Evolutionary conservation across 805 yeast genomes (phyloP).

Genomic region (Candida golubevii): DNA sequence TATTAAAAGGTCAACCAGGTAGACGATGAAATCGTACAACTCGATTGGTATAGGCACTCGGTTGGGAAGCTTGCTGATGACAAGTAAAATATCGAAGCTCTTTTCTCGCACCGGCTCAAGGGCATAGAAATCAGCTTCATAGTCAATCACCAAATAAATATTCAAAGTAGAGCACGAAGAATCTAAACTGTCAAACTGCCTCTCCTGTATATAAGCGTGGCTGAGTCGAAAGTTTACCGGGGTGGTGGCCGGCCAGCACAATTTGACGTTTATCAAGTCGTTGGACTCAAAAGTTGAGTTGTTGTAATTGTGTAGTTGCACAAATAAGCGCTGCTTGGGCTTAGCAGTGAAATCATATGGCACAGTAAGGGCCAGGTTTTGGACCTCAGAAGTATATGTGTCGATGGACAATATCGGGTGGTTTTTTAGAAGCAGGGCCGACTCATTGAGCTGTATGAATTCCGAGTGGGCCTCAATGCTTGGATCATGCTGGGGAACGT

Average conservation of each 20-base stretch:
- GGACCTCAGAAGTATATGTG: conserved; percentile 1
- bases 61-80: conserved; percentile 14
- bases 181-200: background rate
- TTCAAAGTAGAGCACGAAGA: conserved; percentile 7
- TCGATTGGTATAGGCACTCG: conserved; percentile 18
- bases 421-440: conserved; percentile 13
- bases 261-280: conserved; percentile 16
- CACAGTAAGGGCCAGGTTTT: conserved; percentile 4
- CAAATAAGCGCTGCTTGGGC: conserved; percentile 18
- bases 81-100: conserved; percentile 7
- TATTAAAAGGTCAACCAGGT: conserved; percentile 12
- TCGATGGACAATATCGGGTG: conserved; percentile 14
- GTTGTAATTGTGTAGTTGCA: conserved; percentile 32
- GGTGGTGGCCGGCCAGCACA: conserved; percentile 20
- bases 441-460: conserved; percentile 6
- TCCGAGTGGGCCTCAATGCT: background rate
- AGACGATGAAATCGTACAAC: conserved; percentile 14
- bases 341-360: conserved; percentile 12
- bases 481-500: conserved; percentile 20
- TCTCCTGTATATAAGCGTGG: conserved; percentile 10
- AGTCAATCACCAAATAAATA: conserved; percentile 14
- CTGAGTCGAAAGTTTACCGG: conserved; percentile 12
- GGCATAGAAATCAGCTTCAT: conserved; percentile 15
- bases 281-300: conserved; percentile 21
- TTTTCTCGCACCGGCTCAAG: conserved; percentile 2